Evolutionary conservation across 805 yeast species (phyloP), one percentile per base, ranked within the genome.

Genomic region (Candida jianshihensis): DNA sequence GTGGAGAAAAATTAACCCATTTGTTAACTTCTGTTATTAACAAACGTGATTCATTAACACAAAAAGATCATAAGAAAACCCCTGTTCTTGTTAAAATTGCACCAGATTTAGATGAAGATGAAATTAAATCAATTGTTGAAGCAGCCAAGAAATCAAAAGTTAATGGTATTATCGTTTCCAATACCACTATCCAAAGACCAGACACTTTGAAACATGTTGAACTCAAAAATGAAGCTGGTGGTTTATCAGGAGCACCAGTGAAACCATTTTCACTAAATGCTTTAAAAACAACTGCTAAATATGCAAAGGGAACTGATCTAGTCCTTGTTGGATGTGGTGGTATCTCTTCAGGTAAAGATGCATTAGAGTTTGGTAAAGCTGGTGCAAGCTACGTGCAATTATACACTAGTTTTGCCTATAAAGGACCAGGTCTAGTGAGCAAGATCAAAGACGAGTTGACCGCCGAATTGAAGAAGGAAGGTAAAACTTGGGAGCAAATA

Each of bases 291-390:
- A 75, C 90, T 48, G 77, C 92, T 39, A 79, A 83, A 48, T 71
- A 83, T 54, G 74, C 95, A 26, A 86, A 86, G 50, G 85, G 75
- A 42, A 71, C 82, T 1, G 70, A 76, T 36, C 59, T 88, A 44
- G 83, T 88, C 2, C 69, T 90, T 30, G 73, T 90, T 46, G 97
- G 97, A 24, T 88, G 96, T 61, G 97, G 97, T 39, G 97, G 97
- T 46, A 87, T 90, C 47, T 68, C 81, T n/a, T 62, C 68, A 18
- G 97, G 96, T 38, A 69, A 77, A 45, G 97, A 90, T 55, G 97
- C 89, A 0, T 64, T 89, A 33, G 97, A 89, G 47, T 90, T 81
- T 59, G 96, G 92, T 24, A 77, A 75, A 52, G 95, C 96, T 1
- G 97, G 97, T 39, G 97, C 97, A 12, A 71, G 82, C n/a, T 84